phyloP scores from a whole-genome alignment of 2,329 filamentous ascomycete species.

The Talaromyces sp. region DNA sequence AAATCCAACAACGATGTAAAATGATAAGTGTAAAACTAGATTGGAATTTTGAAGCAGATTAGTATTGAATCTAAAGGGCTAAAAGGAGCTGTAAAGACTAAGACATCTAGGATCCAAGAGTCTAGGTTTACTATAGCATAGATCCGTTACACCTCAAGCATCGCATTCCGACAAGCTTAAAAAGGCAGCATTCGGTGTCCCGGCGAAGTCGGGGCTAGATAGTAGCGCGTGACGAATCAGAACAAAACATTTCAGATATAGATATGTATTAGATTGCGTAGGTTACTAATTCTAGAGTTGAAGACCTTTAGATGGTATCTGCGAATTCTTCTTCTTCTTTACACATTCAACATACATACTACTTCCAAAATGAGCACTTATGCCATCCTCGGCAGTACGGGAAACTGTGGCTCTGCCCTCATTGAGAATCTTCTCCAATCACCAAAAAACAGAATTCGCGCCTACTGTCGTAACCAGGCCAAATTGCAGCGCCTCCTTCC shows the following conservation, averaged over 20 bases:
- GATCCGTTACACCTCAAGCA: not conserved
- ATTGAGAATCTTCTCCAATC: conserved; percentile 37
- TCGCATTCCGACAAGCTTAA: not conserved
- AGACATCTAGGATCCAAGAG: not conserved
- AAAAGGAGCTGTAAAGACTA: not conserved
- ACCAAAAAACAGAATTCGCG: conserved; percentile 30
- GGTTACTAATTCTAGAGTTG: not conserved
- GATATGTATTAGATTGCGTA: not conserved
- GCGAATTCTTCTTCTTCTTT: not conserved
- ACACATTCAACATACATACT: not conserved
- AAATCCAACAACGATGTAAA: not conserved
- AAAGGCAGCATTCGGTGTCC: not conserved
- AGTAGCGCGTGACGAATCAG: not conserved
- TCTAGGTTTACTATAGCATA: not conserved
- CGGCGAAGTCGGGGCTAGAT: not conserved
- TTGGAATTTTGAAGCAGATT: not conserved
- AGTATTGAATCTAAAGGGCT: not conserved
- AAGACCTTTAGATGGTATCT: not conserved
- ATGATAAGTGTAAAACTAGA: not conserved
- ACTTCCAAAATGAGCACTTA: conserved; percentile 25
- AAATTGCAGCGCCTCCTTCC: conserved; percentile 41
- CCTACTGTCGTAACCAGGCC: conserved; percentile 43
- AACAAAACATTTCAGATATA: not conserved
- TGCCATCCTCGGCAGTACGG: conserved; percentile 44
- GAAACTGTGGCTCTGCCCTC: conserved; percentile 44